phyloP scores from a whole-genome alignment of 208 protist genomes.

The Crithidia sp. region DNA sequence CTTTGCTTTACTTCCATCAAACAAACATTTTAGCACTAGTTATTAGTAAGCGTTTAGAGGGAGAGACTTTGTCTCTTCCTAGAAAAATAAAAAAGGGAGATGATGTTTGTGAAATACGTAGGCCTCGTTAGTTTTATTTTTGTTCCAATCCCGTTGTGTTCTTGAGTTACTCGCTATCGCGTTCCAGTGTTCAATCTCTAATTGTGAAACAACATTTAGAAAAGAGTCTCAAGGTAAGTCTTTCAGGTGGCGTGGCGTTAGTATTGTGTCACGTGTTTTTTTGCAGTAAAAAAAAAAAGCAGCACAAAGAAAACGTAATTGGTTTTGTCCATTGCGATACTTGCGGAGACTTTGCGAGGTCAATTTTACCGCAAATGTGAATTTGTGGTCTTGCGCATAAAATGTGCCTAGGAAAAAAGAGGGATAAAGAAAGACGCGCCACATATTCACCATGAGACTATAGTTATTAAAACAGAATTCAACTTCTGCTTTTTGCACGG shows the following conservation, averaged over 20 bases:
- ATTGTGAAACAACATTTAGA: not conserved
- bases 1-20: constrained; percentile 9
- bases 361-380: no score
- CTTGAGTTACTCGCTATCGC: constrained; percentile 2
- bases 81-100: constrained; percentile 7
- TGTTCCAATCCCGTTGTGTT: constrained; percentile 3
- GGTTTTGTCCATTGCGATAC: no score
- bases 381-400: no score
- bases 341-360: no score
- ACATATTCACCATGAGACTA: no score
- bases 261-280: not conserved
- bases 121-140: constrained; percentile 24
- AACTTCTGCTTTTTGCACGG: no score
- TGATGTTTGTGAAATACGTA: constrained; percentile 23
- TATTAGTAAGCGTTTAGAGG: constrained; percentile 24
- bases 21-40: constrained; percentile 18
- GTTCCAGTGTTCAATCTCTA: constrained; percentile 24
- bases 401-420: no score
- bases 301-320: no score
- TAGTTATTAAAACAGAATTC: no score
- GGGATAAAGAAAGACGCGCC: no score
- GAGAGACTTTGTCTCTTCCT: constrained; percentile 14
- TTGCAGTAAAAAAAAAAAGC: not conserved
- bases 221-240: no score
- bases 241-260: no score